A percentile compares a stretch with the other conserved stretches of the same genome.
Conservation (phyloP, 306 rosid genomes). For the Casuarina glauca region DNA sequence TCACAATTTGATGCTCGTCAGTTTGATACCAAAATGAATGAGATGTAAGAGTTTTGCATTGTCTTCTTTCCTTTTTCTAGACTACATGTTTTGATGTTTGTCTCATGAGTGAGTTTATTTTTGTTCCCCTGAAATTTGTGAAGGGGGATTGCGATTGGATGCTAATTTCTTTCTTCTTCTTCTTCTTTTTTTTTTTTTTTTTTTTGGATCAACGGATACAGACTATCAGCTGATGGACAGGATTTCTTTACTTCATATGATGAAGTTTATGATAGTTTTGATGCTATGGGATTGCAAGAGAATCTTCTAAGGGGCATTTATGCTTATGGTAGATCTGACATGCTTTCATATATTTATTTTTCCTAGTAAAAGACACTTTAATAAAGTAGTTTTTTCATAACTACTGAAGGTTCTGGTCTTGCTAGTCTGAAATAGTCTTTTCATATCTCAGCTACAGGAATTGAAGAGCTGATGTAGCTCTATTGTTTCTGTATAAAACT, state of each 20-base stretch:
- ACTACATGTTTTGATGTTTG: background rate
- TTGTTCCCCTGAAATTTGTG: background rate
- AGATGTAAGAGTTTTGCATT: conserved; percentile 45
- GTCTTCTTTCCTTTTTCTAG: background rate
- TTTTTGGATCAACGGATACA: conserved; percentile 24
- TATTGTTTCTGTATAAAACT: background rate
- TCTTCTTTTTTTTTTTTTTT: conserved; percentile 2
- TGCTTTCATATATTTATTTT: background rate
- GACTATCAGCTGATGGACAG: conserved; percentile 64
- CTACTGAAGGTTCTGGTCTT: background rate
- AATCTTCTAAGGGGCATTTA: conserved; percentile 80
- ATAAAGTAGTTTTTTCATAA: background rate
- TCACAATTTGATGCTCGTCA: conserved; percentile 60
- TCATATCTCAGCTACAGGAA: background rate
- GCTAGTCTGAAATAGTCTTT: background rate
- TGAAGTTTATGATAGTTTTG: conserved; percentile 71
- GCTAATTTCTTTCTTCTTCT: conserved; percentile 12
- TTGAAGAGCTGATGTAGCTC: background rate
- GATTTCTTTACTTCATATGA: conserved; percentile 67
- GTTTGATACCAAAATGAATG: conserved; percentile 58
- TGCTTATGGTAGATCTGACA: conserved; percentile 50
- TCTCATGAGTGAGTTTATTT: background rate
- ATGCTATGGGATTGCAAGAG: conserved; percentile 75
- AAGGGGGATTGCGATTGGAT: background rate
- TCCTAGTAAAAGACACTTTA: background rate